Conservation (phyloP, 768 basidiomycete species). For the Neoboletus subvelutipes region DNA sequence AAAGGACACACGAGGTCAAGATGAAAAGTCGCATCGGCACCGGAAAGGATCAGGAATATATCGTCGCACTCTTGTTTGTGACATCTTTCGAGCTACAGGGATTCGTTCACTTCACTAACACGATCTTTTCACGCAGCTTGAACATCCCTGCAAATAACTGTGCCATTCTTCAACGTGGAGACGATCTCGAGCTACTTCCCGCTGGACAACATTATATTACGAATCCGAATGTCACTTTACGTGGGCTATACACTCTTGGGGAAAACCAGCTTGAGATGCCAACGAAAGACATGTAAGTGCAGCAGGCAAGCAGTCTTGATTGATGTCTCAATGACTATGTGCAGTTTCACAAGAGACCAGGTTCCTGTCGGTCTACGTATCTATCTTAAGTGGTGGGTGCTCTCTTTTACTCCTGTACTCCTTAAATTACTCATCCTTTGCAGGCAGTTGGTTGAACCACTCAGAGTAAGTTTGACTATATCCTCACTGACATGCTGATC, state of each 20-base stretch:
- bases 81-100: neutral
- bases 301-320: neutral
- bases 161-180: conserved; percentile 78
- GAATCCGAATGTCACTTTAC: conserved; percentile 78
- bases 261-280: conserved; percentile 88
- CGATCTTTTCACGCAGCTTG: conserved; percentile 44
- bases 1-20: conserved; percentile 68
- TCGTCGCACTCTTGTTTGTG: conserved; percentile 74
- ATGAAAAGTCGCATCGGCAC: conserved; percentile 61
- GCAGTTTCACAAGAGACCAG: conserved; percentile 81
- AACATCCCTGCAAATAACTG: conserved; percentile 87
- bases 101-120: conserved; percentile 1
- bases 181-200: conserved; percentile 73
- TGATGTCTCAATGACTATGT: neutral
- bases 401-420: neutral
- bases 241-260: conserved; percentile 76
- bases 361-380: conserved; percentile 83
- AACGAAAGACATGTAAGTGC: conserved; percentile 76
- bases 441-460: conserved; percentile 52
- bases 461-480: conserved; percentile 36
- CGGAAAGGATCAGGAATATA: conserved; percentile 55
- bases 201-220: conserved; percentile 87
- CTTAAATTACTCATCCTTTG: neutral
- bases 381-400: conserved; percentile 71
- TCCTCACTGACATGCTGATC: conserved; percentile 35